These are phyloP conservation scores for Rosa rugosa DNA, from an alignment of 306 rosid genomes.

Conservation along the genomic window DNA sequence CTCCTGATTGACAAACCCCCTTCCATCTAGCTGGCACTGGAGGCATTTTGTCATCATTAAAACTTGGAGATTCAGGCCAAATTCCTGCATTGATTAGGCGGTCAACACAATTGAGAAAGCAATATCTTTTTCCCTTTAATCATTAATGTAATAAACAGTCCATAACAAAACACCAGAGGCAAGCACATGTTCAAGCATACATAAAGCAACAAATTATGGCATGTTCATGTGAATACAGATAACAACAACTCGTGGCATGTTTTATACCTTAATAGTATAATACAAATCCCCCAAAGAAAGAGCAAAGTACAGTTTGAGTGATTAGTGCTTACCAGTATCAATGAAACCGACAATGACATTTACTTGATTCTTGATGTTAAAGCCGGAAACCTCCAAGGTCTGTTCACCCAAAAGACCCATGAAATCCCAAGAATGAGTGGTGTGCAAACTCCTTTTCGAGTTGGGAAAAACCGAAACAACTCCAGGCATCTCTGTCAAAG, in stretches of 20 bases:
- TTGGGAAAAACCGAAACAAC: constrained; percentile 81
- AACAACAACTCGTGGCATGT: background rate
- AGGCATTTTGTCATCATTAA: constrained; percentile 65
- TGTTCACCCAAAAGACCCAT: constrained; percentile 64
- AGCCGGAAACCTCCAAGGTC: constrained; percentile 50
- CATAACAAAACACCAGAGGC: constrained; percentile 1
- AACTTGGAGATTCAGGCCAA: constrained; percentile 88
- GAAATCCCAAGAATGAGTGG: constrained; percentile 85
- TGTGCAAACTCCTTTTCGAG: constrained; percentile 61
- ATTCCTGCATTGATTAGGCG: constrained; percentile 50
- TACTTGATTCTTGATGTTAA: constrained; percentile 58
- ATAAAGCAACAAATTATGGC: constrained; percentile 8
- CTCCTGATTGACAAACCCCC: constrained; percentile 68
- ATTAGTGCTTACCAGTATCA: constrained; percentile 54
- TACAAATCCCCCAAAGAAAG: constrained; percentile 6
- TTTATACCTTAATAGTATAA: background rate
- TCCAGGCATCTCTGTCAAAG: constrained; percentile 62
- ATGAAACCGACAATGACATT: constrained; percentile 70
- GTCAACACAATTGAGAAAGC: constrained; percentile 19
- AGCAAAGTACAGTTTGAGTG: background rate
- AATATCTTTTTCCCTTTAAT: background rate
- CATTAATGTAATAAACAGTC: background rate
- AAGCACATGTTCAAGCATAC: constrained; percentile 2
- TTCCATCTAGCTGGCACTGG: constrained; percentile 65
- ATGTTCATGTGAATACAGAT: constrained; percentile 9